These are phyloP conservation scores for Boehmeria nivea DNA, from an alignment of 306 rosid genomes.

Conservation along the genomic window DNA sequence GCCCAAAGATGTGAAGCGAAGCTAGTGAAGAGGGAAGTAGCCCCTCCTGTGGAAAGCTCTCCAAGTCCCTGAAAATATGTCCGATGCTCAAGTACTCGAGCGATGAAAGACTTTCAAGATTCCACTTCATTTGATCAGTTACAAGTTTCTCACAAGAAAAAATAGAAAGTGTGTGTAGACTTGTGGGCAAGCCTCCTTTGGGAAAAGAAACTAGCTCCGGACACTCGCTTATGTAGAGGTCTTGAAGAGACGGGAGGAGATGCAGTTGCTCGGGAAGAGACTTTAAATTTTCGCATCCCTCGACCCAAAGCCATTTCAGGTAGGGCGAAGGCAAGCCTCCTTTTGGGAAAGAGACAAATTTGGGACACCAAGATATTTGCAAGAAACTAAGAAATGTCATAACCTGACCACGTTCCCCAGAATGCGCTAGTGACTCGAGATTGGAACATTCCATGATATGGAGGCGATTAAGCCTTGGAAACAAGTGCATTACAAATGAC, in stretches of 20 bases:
- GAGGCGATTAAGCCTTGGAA: background rate
- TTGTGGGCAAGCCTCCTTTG: background rate
- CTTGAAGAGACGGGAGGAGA: background rate
- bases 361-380: background rate
- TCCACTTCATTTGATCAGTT: background rate
- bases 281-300: background rate
- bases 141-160: background rate
- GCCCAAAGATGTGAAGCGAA: rapidly evolving
- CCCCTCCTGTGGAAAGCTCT: slow-evolving; percentile 4
- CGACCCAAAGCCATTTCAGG: background rate
- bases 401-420: background rate
- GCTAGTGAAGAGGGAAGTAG: background rate
- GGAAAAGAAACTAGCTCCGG: background rate
- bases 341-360: background rate
- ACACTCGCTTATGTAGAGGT: background rate
- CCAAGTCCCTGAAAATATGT: background rate
- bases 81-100: background rate
- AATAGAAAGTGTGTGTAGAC: background rate
- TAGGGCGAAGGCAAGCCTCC: background rate
- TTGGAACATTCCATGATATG: background rate
- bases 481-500: background rate
- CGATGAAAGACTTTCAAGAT: background rate
- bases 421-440: background rate
- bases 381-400: background rate
- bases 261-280: background rate